Evolutionary conservation across 176 grass and related monocot genomes (phyloP).

Genomic region (Oryza meridionalis): DNA sequence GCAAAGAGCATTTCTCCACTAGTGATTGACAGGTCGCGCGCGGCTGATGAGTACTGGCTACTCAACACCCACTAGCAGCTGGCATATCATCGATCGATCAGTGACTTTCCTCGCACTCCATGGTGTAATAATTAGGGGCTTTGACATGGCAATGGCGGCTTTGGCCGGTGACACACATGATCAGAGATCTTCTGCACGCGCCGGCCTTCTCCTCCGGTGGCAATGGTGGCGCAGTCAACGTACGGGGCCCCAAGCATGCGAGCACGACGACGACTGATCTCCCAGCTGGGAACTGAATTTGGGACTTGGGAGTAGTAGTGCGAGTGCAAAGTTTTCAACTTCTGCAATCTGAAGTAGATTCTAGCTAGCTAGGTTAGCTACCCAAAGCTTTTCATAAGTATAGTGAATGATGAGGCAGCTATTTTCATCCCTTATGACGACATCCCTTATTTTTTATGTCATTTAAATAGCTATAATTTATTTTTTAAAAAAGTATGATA

Average conservation of each 20-base stretch:
- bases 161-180: slow-evolving; percentile 27
- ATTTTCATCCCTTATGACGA: too few relatives aligned
- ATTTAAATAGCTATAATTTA: too few relatives aligned
- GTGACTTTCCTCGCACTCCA: slow-evolving; percentile 41
- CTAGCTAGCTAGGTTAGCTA: neutral
- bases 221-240: slow-evolving; percentile 33
- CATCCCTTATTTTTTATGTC: too few relatives aligned
- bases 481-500: too few relatives aligned
- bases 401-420: neutral
- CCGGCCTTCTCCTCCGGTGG: neutral
- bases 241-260: neutral
- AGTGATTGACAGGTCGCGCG: neutral
- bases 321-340: neutral
- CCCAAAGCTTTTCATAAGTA: neutral
- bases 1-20: too few relatives aligned
- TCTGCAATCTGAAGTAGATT: neutral
- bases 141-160: slow-evolving; percentile 25
- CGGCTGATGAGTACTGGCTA: slow-evolving; percentile 7
- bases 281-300: neutral
- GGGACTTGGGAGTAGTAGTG: neutral
- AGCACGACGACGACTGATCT: neutral
- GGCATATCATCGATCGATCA: neutral
- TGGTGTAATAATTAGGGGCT: slow-evolving; percentile 42
- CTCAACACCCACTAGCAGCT: slow-evolving; percentile 42
- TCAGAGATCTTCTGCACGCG: slow-evolving; percentile 25